A percentile compares a stretch with the other conserved stretches of the same genome.
phyloP scores from a whole-genome alignment of 805 yeast genomes.

The Saccharomycopsis olivae region DNA sequence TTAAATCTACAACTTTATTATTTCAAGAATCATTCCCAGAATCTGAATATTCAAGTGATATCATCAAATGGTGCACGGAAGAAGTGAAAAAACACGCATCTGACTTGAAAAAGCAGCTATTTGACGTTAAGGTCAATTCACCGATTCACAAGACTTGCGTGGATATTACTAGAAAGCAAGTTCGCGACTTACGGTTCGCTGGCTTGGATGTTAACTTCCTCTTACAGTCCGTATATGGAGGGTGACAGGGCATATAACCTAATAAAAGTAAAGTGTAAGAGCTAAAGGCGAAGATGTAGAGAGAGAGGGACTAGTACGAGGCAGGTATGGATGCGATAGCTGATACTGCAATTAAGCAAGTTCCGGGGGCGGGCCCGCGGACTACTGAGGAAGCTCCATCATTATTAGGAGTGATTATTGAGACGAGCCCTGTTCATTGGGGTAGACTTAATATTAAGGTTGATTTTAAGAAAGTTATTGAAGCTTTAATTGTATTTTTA shows the following conservation, averaged over 20 bases:
- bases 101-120: slow-evolving; percentile 54
- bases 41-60: slow-evolving; percentile 30
- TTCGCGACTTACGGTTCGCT: slow-evolving; percentile 45
- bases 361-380: slow-evolving; percentile 20
- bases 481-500: slow-evolving; percentile 61
- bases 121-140: slow-evolving; percentile 47
- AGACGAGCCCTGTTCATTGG: slow-evolving; percentile 53
- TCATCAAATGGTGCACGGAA: slow-evolving; percentile 69
- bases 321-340: slow-evolving; percentile 68
- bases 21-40: slow-evolving; percentile 43
- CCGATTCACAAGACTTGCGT: slow-evolving; percentile 46
- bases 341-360: slow-evolving; percentile 38
- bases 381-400: slow-evolving; percentile 64
- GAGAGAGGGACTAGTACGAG: too few relatives aligned
- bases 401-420: slow-evolving; percentile 65
- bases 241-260: too few relatives aligned
- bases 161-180: slow-evolving; percentile 44
- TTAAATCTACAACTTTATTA: slow-evolving; percentile 45
- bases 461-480: slow-evolving; percentile 47
- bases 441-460: slow-evolving; percentile 26
- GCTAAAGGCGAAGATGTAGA: too few relatives aligned
- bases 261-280: too few relatives aligned
- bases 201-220: slow-evolving; percentile 72
- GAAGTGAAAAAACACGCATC: slow-evolving; percentile 51
- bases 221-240: slow-evolving; percentile 30